Base-by-base conservation (phyloP, 2,329 filamentous ascomycete genomes). In the Anisogramma anomala region DNA sequence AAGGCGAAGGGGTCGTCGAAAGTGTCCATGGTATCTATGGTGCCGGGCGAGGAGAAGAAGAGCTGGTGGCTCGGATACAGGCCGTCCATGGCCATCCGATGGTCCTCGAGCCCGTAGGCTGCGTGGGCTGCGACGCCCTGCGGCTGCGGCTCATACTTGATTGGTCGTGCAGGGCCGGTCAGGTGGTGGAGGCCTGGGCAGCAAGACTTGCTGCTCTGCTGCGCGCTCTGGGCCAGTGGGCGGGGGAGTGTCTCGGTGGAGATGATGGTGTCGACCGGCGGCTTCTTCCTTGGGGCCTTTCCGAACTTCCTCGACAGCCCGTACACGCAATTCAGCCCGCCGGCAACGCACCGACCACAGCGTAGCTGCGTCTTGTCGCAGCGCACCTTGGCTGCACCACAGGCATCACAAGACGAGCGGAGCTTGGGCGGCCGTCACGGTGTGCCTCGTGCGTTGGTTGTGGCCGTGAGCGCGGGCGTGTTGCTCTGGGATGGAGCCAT, bases 381-480 rank as follows among this genome's bases (percentile, higher is more conserved):
- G 25, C 44, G 44, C 17, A 46, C 44, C 37, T 46, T 46, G 19
- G 44, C 44, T 25, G 44, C 44, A n/a, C 44, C 44, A 13, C 44
- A 46, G n/a, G 44, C 44, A 43, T 46, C 44, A 25, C 44, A 46
- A 6, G 44, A 43, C n/a, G 44, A 46, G 6, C 44, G 44, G n/a
- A 46, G 44, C 41, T 46, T 46, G 33, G 44, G 44, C 6, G 44
- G 44, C n/a, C 44, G 41, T 15, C 44, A 33, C 0, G 37, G 34
- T 13, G 44, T 39, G 8, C 41, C 41, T 13, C 41, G 39, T 5
- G 41, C 41, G 25, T 38, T 46, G n/a, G 33, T 46, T n/a, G 41
- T 23, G n/a, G 36, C 23, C 15, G 34, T 30, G 13, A 39, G 20
- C 5, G 18, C 28, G 33, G 41, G 23, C 17, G 36, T 25, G 15